Evolutionary conservation across 257 asterid species (phyloP), one percentile per base, ranked within the genome.

Genomic region (Buddleja alternifolia): DNA sequence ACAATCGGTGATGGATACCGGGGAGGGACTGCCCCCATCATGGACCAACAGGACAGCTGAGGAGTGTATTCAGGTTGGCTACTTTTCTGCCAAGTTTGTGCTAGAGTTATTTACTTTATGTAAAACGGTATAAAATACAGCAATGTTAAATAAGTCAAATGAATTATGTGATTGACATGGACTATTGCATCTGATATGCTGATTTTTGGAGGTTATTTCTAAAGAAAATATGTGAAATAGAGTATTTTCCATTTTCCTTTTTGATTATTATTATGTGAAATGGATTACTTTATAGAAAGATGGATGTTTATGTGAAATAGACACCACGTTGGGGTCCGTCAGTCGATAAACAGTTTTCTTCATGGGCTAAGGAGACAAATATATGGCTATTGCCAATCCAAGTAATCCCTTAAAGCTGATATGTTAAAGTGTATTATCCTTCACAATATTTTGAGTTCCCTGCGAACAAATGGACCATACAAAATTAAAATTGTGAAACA

Each of bases 1-100:
- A 0, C 90, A 88, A 64, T 90, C 95, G 5, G 88, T 85, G 55
- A 90, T 90, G 95, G 97, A 90, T 75, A 50, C 81, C 0, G 97
- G 97, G 10, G 90, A 88, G 60, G 97, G 97, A 42, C 81, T 88
- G 67, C 97, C 97, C 1, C 62, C 65, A 61, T 70, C 82, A 16
- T 90, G 95, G 95, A 75, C 86, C 57, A 60, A 68, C 54, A 74
- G 88, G 70, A 84, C 91, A 12, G 75, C 93, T 17, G 75, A 81
- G 8, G 86, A 82, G 9, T 88, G 86, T 74, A 84, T 90, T 78
- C 87, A 90, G 93, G 97, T 87, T 67, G 53, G 24, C 39, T 52
- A 37, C 44, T 17, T 29, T 2, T 34, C 36, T 57, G 25, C 34
- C 55, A 9, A 46, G 25, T 4, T 57, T 24, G 40, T 37, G 40